Conservation (phyloP, 345 rosid genomes). For the Citrus sinensis region DVS_A1.0 CM039169.1:27257001-27257500, state of each 20-base stretch:
- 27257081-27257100: too few species aligned
- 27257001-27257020: too few species aligned
- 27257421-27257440: neutral
- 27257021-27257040: too few species aligned
- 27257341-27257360: constrained; percentile 79
- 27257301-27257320: neutral
- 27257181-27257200: too few species aligned
- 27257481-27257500: neutral
- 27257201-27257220: too few species aligned
- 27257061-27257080: too few species aligned
- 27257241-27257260: constrained; percentile 49
- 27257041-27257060: too few species aligned
- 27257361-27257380: constrained; percentile 76
- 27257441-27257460: neutral
- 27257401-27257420: constrained; percentile 44
- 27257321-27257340: neutral
- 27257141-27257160: too few species aligned
- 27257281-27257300: neutral
- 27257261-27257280: constrained; percentile 35
- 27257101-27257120: too few species aligned
- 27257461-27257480: neutral
- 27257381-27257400: constrained; percentile 89
- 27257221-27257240: too few species aligned
- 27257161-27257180: too few species aligned
- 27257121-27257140: too few species aligned